Evolutionary conservation across 208 protist species (phyloP).

Genomic region (Histomonas meleagridis): DNA sequence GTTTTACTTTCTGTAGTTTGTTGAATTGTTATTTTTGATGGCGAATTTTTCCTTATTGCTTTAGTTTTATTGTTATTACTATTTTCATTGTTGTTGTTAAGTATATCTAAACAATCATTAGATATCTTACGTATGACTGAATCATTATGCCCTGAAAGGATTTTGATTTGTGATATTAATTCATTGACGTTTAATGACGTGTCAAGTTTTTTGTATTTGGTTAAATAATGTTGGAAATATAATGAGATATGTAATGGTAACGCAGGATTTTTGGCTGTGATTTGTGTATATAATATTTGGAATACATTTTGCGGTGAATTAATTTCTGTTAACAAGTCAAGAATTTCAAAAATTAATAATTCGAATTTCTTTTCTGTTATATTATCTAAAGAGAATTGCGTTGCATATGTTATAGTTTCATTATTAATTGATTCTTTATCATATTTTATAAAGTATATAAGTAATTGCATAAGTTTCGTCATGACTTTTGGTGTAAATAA

Average conservation of each 20-base stretch:
- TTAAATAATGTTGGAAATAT: not conserved
- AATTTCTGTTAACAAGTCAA: not conserved
- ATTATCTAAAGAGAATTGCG: not conserved
- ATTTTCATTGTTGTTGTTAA: not conserved
- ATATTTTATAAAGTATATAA: not conserved
- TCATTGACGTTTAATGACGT: not conserved
- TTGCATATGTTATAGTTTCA: not conserved
- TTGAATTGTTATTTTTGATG: too few relatives aligned
- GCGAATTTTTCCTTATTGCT: too few relatives aligned
- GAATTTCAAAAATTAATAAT: not conserved
- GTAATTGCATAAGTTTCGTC: not conserved
- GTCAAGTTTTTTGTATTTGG: not conserved
- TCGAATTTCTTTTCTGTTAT: constrained; percentile 8
- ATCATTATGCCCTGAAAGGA: not conserved
- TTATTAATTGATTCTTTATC: not conserved
- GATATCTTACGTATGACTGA: not conserved
- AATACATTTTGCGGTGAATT: not conserved
- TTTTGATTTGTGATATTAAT: not conserved
- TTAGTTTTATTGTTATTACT: too few relatives aligned
- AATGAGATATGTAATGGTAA: not conserved
- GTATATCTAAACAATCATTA: not conserved
- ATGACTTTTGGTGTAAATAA: constrained; percentile 32
- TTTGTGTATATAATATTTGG: not conserved
- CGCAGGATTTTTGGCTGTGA: not conserved
- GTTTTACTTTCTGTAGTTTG: too few relatives aligned